Percentiles rank a stretch among this genome's conserved stretches.
These are phyloP conservation scores for Thalassiosira mediterranea DNA, from an alignment of 352 stramenopile species.

Conservation along the genomic window DNA sequence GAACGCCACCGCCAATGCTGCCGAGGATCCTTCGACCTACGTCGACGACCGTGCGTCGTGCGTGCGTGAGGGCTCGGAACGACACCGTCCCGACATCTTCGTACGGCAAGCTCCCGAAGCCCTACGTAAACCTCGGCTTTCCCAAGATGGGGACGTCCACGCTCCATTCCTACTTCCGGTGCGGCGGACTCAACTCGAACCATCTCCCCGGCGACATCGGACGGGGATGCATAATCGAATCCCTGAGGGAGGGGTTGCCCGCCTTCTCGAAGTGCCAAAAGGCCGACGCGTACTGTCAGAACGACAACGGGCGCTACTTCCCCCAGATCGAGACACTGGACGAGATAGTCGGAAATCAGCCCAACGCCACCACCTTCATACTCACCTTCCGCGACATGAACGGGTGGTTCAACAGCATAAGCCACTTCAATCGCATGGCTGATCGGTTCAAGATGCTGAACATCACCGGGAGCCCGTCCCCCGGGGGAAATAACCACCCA, in stretches of 20 bases:
- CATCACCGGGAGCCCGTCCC: conserved; percentile 19
- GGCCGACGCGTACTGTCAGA: conserved; percentile 36
- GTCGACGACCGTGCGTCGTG: not conserved
- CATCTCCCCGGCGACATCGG: conserved; percentile 23
- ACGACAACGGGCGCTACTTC: conserved; percentile 36
- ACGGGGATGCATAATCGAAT: conserved; percentile 20
- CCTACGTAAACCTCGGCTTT: conserved; percentile 18
- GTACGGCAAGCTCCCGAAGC: conserved; percentile 13
- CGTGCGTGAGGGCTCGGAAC: conserved; percentile 5
- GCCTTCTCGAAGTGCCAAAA: conserved; percentile 16
- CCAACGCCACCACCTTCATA: conserved; percentile 52
- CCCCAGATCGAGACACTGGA: conserved; percentile 51
- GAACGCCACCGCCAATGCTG: not conserved
- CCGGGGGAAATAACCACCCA: not conserved
- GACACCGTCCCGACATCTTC: not conserved
- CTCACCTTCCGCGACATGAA: conserved; percentile 44
- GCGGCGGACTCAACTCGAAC: conserved; percentile 27
- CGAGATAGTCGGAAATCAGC: conserved; percentile 28
- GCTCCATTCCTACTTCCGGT: conserved; percentile 45
- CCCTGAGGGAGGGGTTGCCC: conserved; percentile 14
- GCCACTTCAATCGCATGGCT: conserved; percentile 15
- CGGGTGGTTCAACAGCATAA: conserved; percentile 41
- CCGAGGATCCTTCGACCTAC: not conserved
- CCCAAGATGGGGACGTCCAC: conserved; percentile 31
- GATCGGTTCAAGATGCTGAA: conserved; percentile 8